Evolutionary conservation across 2,329 filamentous ascomycete genomes (phyloP).

Genomic region (Byssoonygena ceratinophila): DNA sequence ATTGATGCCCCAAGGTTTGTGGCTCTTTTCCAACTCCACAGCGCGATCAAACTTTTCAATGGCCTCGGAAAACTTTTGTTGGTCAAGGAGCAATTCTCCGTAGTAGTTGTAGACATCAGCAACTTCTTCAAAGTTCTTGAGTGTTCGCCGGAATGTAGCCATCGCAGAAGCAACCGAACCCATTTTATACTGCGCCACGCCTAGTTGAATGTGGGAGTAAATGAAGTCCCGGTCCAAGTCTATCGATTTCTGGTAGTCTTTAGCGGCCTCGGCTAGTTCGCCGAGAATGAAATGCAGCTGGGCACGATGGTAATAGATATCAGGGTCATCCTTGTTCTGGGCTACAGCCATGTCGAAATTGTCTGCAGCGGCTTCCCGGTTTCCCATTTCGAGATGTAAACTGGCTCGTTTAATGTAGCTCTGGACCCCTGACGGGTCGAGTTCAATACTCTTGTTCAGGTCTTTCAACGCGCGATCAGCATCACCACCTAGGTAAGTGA

Average conservation of each 20-base stretch:
- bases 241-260: slow-evolving; percentile 99
- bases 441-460: slow-evolving; percentile 83
- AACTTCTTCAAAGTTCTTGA: slow-evolving; percentile 96
- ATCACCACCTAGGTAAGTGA: slow-evolving; percentile 83
- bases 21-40: slow-evolving; percentile 96
- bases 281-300: slow-evolving; percentile 96
- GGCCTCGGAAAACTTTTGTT: slow-evolving; percentile 88
- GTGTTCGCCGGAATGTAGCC: slow-evolving; percentile 93
- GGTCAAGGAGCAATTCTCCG: slow-evolving; percentile 89
- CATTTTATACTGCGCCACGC: slow-evolving; percentile 99
- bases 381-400: slow-evolving; percentile 91
- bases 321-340: slow-evolving; percentile 79
- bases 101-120: slow-evolving; percentile 99
- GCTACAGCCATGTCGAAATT: slow-evolving; percentile 79
- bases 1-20: slow-evolving; percentile 91
- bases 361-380: slow-evolving; percentile 72
- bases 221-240: slow-evolving; percentile 94
- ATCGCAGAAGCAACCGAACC: slow-evolving; percentile 94
- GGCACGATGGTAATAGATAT: slow-evolving; percentile 98
- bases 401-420: slow-evolving; percentile 98
- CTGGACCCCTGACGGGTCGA: slow-evolving; percentile 79
- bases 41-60: slow-evolving; percentile 97
- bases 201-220: slow-evolving; percentile 98
- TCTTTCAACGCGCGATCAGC: slow-evolving; percentile 72
- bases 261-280: slow-evolving; percentile 85